Percentiles rank a stretch among this genome's conserved stretches.
Evolutionary conservation across 768 basidiomycete species (phyloP).

Genomic region (Rhodotorula babjevae): DNA sequence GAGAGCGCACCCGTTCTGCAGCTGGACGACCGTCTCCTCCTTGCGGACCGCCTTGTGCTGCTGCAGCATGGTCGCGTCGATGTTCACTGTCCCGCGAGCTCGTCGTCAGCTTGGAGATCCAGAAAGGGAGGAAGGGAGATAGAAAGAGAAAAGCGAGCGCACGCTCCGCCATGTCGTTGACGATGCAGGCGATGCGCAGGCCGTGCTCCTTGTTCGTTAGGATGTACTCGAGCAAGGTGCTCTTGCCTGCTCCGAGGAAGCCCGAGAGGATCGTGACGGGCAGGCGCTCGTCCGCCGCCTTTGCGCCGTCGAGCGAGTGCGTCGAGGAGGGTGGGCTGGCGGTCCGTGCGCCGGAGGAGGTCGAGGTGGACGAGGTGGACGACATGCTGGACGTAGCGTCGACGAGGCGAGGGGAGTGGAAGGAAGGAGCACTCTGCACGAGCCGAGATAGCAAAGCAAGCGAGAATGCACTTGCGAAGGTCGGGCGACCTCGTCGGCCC

Average conservation of each 20-base stretch:
- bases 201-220: slow-evolving; percentile 42
- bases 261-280: slow-evolving; percentile 47
- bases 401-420: neutral
- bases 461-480: too few species aligned
- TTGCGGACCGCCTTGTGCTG: slow-evolving; percentile 44
- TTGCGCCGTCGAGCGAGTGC: neutral
- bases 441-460: too few species aligned
- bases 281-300: slow-evolving; percentile 39
- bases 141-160: too few species aligned
- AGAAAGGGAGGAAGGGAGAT: too few species aligned
- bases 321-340: neutral
- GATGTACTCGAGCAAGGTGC: slow-evolving; percentile 44
- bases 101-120: too few species aligned
- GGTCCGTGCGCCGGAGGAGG: neutral
- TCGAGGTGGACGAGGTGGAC: neutral
- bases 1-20: slow-evolving; percentile 43
- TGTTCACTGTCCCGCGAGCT: slow-evolving; percentile 40
- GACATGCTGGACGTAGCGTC: neutral
- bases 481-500: too few species aligned
- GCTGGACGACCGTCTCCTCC: slow-evolving; percentile 45
- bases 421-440: neutral
- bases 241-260: slow-evolving; percentile 47
- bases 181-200: slow-evolving; percentile 43
- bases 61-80: slow-evolving; percentile 45
- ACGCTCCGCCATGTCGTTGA: slow-evolving; percentile 45